Evolutionary conservation across 116 monocot genomes (phyloP).

Genomic region (Cymodocea nodosa): DNA sequence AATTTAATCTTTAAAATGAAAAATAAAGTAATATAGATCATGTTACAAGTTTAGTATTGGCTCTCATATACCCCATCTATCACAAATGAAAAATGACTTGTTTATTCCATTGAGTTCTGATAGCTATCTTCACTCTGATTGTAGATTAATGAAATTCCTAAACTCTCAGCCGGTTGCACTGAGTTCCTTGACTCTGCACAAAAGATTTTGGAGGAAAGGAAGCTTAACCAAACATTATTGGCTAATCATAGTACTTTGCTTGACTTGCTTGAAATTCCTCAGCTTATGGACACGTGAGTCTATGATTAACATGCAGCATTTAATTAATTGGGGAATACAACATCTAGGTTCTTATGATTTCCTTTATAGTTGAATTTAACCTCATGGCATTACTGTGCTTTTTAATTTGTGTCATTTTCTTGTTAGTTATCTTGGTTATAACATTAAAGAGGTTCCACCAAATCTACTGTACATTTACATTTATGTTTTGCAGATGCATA

Average conservation of each 20-base stretch:
- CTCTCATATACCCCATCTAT: too few species aligned
- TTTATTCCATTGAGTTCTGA: not conserved
- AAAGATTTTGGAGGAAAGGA: constrained; percentile 83
- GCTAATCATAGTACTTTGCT: constrained; percentile 88
- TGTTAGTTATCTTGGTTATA: too few species aligned
- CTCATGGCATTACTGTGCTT: too few species aligned
- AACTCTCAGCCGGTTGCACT: constrained; percentile 75
- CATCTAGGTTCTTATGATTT: not conserved
- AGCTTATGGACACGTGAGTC: constrained; percentile 97
- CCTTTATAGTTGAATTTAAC: too few species aligned
- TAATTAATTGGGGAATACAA: not conserved
- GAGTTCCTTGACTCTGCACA: constrained; percentile 92
- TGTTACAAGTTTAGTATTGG: too few species aligned
- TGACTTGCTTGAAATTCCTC: constrained; percentile 96
- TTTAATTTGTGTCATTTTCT: too few species aligned
- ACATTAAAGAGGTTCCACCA: too few species aligned
- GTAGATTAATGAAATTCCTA: constrained; percentile 86
- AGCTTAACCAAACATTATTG: constrained; percentile 78
- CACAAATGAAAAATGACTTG: too few species aligned
- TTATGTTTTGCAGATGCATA: constrained; percentile 51
- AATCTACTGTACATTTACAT: not conserved
- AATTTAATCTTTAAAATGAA: too few species aligned
- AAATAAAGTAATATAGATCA: too few species aligned
- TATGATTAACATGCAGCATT: not conserved
- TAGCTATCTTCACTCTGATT: constrained; percentile 2